Evolutionary conservation across 2,329 filamentous ascomycete species (phyloP), one percentile per base, ranked within the genome.

Genomic region (Fusarium verticillioides): DNA sequence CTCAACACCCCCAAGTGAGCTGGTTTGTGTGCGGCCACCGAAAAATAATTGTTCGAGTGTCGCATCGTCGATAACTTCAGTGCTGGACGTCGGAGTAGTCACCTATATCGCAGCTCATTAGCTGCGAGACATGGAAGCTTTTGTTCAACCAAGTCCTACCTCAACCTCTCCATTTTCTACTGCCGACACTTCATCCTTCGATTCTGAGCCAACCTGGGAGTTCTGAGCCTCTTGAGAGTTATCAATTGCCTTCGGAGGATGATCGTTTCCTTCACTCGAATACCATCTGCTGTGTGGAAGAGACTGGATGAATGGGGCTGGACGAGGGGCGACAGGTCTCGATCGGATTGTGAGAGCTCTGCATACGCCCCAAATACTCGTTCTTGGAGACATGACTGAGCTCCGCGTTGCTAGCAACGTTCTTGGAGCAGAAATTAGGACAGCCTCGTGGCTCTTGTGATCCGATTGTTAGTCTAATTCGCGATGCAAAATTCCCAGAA

Each of bases 41-140:
- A 80, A 83, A 37, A 83, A 75, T 26, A 83, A 75, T 58, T 83
- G 74, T 59, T 83, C 81, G 32, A 83, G 78, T 16, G 78, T 77
- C 46, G 80, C 79, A 75, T 83, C 82, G 65, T 83, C 81, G 13
- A 84, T 64, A 18, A 75, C 69, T 18, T 69, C 66, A 40, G 76
- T 75, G 30, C 63, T 57, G 42, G 42, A 16, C n/a, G 63, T 39
- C 15, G 60, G 21, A 52, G 65, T 42, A 30, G 65, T 64, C 46
- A 60, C 59, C 77, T 78, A 66, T 26, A 64, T 60, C 32, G 57
- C 54, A 63, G 49, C 44, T 30, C 47, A 58, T 77, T 66, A 78
- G 65, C 66, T 62, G 68, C 64, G 42, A 47, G 44, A 52, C 52
- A 62, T 60, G 23, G 39, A 37, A 52, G 53, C 53, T 62, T 54